Evolutionary conservation across 768 basidiomycete species (phyloP).

Genomic region (Boletus reticuloceps): DNA sequence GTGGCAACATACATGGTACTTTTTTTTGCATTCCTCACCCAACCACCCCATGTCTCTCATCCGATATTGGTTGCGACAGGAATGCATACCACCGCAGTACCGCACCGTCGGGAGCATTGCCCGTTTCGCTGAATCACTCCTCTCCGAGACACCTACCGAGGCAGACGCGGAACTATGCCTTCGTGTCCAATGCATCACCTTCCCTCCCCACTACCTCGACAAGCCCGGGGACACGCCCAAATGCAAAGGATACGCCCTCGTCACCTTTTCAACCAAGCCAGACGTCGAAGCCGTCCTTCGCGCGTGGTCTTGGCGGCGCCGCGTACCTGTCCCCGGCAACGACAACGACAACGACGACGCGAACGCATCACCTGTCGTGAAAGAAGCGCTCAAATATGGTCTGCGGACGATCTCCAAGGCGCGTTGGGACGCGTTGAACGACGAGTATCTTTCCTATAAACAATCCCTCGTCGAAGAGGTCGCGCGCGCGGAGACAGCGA

Average conservation of each 20-base stretch:
- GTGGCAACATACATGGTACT: constrained; percentile 65
- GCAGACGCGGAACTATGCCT: not conserved
- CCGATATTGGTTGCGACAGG: constrained; percentile 41
- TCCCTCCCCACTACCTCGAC: constrained; percentile 67
- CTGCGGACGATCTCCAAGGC: constrained; percentile 55
- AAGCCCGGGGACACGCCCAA: constrained; percentile 50
- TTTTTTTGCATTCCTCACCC: not conserved
- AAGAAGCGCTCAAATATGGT: constrained; percentile 56
- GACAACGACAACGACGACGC: not conserved
- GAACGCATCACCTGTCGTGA: constrained; percentile 6
- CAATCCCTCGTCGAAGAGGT: constrained; percentile 51
- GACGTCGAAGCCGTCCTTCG: constrained; percentile 43
- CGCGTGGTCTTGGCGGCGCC: constrained; percentile 56
- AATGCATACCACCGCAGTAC: constrained; percentile 60
- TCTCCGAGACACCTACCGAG: not conserved
- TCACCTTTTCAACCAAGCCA: constrained; percentile 46
- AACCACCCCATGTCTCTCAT: not conserved
- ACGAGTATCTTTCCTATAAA: constrained; percentile 68
- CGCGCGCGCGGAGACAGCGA: constrained; percentile 13
- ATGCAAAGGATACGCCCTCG: constrained; percentile 75
- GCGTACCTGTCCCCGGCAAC: not conserved
- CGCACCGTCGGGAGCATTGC: constrained; percentile 51
- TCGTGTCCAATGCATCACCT: constrained; percentile 49
- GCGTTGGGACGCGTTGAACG: constrained; percentile 61
- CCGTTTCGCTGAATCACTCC: constrained; percentile 42